Base-by-base conservation (phyloP, 2,329 filamentous ascomycete species). In the Chaetomium strumarium region DNA sequence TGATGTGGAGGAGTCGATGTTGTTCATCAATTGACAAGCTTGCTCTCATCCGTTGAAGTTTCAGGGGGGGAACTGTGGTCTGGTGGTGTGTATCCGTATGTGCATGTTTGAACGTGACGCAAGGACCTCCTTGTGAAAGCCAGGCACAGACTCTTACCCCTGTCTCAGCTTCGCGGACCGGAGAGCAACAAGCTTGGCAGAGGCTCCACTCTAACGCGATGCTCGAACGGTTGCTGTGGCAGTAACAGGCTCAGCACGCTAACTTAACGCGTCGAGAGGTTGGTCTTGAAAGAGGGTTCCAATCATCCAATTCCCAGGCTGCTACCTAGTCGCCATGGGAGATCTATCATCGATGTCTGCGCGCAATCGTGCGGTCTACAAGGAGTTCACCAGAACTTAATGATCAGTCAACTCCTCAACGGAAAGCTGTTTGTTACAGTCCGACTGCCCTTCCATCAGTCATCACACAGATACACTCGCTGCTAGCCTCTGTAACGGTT, bases 181-280 rank as follows among this genome's bases (percentile, higher is more conserved):
- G n/a, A 42, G 33, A n/a, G 19, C 44, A 39, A 17, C 19, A 34
- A 36, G 31, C n/a, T 45, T 10, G 16, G 42, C n/a, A 46, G 24
- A 50, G 16, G 34, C 37, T 33, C 51, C 46, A 39, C 42, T 13
- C 33, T 30, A 4, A 13, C 14, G 5, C 13, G 3, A 31, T 30
- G 12, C 13, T 38, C 42, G 50, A 42, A 47, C 41, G 48, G 55
- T 56, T 54, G 55, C 55, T 47, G 46, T 46, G 43, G 51, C 55
- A 56, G 51, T 56, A 30, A 34, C 31, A 44, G 34, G 7, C 13
- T n/a, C n/a, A 34, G 33, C 13, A 11, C 13, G 34, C 12, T 9
- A 43, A 16, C 20, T 10, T 34, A 12, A 12, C 33, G 33, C 33
- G 33, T 34, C 11, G 4, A 34, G 34, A 44, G 16, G 48, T 39